Evolutionary conservation across 164 flowering plant genomes (phyloP), one percentile per base, ranked within the genome.

Genomic region (Vitis riparia): DNA sequence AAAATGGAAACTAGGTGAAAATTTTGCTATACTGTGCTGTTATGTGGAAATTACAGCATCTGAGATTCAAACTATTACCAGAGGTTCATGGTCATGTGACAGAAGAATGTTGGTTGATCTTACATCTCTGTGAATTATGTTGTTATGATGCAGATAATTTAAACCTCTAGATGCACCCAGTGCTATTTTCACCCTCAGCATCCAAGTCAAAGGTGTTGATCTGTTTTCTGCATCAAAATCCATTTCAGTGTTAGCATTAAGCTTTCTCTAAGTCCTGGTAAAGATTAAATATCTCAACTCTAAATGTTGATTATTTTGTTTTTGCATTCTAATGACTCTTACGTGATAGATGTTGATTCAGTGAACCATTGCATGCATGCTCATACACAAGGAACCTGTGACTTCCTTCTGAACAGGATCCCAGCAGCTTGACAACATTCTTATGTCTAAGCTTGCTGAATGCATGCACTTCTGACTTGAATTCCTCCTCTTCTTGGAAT

Each of bases 61-160:
- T 37, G 44, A 6, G 44, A 32, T 55, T 59, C 19, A 29, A 16
- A 49, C 44, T 10, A 55, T 75, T 78, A 90, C 92, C 95, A 85
- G 47, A 63, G 92, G 64, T 71, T 85, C 87, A 59, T 78, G 72
- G 76, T 90, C 89, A 72, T 86, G 89, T 13, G 88, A 88, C 19
- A 88, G 80, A 48, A 90, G 92, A 64, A 90, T 87, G 79, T 90
- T 90, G 77, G 79, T 81, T 44, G 91, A 90, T 69, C 88, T 81
- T 83, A 90, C 75, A 71, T 90, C 92, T 73, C 92, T 78, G 75
- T 90, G 95, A 66, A 88, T 80, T 69, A 90, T 88, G 73, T 81
- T 81, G 71, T 84, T 83, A 17, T 65, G 57, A 30, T 90, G 95
- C 66, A 90, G 77, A 78, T 86, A 86, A 17, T 74, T 71, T 37